Conservation (phyloP, 371 early-diverging fungal species). For the Mortierella sp. region DNA sequence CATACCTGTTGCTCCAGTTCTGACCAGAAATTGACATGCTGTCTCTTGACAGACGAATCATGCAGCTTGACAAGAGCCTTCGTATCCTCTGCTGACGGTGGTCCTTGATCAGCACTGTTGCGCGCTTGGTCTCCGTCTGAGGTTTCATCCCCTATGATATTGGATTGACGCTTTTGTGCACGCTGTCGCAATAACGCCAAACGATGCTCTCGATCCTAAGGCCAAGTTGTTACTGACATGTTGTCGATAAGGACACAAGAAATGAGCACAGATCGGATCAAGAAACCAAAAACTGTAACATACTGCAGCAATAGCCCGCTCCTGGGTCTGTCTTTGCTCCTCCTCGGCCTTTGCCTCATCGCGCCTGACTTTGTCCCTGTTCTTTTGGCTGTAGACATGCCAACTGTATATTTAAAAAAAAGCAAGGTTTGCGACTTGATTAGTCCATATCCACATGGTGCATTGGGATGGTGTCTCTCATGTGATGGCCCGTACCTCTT, state of each 20-base stretch:
- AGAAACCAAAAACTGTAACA: no score
- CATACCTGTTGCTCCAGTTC: slow-evolving; percentile 59
- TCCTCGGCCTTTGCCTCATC: slow-evolving; percentile 76
- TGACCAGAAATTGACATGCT: slow-evolving; percentile 71
- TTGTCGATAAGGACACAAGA: no score
- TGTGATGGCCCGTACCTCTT: slow-evolving; percentile 62
- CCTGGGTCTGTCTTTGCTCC: slow-evolving; percentile 60
- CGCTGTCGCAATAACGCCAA: slow-evolving; percentile 61
- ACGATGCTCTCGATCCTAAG: slow-evolving; percentile 72
- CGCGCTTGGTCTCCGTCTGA: not conserved
- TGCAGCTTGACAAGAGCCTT: not conserved
- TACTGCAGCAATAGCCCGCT: slow-evolving; percentile 64
- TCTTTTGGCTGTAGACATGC: slow-evolving; percentile 83
- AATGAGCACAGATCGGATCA: no score
- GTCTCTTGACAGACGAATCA: not conserved
- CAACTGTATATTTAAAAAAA: slow-evolving; percentile 58
- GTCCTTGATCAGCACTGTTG: not conserved
- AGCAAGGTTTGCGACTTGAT: not conserved
- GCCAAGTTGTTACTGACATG: not conserved
- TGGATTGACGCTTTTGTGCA: slow-evolving; percentile 51
- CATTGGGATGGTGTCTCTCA: not conserved
- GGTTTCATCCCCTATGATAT: not conserved
- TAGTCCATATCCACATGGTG: not conserved
- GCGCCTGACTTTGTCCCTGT: slow-evolving; percentile 71
- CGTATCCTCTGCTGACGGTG: slow-evolving; percentile 11